A percentile compares a stretch with the other conserved stretches of the same genome.
Evolutionary conservation across 441 rosid species (phyloP).

Genomic region (Croton setiger): DNA sequence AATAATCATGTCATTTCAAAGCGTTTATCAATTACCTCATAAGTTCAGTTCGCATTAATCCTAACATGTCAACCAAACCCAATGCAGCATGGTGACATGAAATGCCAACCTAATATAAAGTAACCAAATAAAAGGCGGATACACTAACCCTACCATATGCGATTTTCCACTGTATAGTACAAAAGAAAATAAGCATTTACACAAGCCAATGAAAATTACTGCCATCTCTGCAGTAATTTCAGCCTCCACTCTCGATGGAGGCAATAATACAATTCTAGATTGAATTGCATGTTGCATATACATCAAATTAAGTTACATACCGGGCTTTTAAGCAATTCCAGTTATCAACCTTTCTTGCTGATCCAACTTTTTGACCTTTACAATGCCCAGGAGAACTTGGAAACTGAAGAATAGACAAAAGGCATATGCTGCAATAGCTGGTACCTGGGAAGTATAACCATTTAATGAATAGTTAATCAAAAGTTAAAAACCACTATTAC

Average conservation of each 20-base stretch:
- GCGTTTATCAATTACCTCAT: too few relatives aligned
- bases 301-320: constrained; percentile 28
- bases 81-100: too few relatives aligned
- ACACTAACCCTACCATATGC: not conserved
- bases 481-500: not conserved
- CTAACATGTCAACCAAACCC: too few relatives aligned
- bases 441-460: constrained; percentile 46
- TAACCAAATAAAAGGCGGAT: not conserved
- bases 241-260: not conserved
- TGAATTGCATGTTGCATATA: not conserved
- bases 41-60: too few relatives aligned
- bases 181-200: not conserved
- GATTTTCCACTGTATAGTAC: not conserved
- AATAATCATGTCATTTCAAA: too few relatives aligned
- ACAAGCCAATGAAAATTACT: not conserved
- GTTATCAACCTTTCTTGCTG: constrained; percentile 83
- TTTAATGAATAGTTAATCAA: constrained; percentile 11
- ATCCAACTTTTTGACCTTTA: constrained; percentile 82
- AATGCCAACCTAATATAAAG: too few relatives aligned
- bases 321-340: constrained; percentile 71
- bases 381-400: constrained; percentile 74
- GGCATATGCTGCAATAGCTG: constrained; percentile 64
- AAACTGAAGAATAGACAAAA: constrained; percentile 75
- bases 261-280: not conserved
- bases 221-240: not conserved